Evolutionary conservation across 345 rosid genomes (phyloP).

Genomic region (Fremontodendron californicum): DNA sequence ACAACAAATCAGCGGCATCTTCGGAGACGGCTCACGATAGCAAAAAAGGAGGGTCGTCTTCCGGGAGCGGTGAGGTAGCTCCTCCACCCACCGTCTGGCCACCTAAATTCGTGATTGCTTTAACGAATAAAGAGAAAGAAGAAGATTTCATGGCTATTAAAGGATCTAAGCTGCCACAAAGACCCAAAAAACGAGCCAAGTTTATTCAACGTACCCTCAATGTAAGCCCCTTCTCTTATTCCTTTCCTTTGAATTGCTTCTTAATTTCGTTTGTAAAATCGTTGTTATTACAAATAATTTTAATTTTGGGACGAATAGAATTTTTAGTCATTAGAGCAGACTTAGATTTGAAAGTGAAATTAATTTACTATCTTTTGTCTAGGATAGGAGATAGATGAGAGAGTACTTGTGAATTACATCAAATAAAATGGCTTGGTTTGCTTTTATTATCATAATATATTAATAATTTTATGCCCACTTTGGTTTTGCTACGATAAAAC

Average conservation of each 20-base stretch:
- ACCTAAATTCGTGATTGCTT: constrained; percentile 64
- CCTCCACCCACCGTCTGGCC: constrained; percentile 53
- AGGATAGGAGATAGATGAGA: not conserved
- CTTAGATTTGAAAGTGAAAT: not conserved
- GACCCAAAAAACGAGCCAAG: constrained; percentile 77
- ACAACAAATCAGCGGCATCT: constrained; percentile 44
- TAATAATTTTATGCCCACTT: too few relatives aligned
- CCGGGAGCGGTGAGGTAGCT: constrained; percentile 58
- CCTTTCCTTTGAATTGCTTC: not conserved
- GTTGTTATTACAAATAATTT: not conserved
- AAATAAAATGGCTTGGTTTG: not conserved
- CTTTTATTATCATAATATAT: not conserved
- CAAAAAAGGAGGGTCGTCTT: constrained; percentile 66
- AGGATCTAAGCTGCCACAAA: constrained; percentile 71
- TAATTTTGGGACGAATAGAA: not conserved
- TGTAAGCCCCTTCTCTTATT: constrained; percentile 34
- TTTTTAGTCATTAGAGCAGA: not conserved
- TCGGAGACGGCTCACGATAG: constrained; percentile 59
- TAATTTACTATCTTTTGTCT: not conserved
- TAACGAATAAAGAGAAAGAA: constrained; percentile 78
- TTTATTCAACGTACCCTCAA: constrained; percentile 67
- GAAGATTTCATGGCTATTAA: constrained; percentile 70
- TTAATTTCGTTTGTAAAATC: not conserved
- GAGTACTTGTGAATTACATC: not conserved
- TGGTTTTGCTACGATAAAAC: not conserved